Percentiles rank a stretch among this genome's conserved stretches.
Evolutionary conservation across 2,329 filamentous ascomycete species (phyloP).

Genomic region (Fusarium nanum): DNA sequence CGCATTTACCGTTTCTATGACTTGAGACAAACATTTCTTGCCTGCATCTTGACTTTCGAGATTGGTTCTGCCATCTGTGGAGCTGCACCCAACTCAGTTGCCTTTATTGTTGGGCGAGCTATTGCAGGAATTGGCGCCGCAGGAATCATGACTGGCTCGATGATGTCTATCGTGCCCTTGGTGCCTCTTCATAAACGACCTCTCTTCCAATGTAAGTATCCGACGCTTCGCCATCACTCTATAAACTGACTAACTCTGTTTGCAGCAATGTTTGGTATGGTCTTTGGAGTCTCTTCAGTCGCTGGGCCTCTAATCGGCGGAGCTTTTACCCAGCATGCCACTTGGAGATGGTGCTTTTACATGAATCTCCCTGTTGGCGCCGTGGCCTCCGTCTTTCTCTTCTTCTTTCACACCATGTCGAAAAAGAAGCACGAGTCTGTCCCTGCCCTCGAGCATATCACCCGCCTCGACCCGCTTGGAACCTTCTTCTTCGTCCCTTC

Average conservation of each 20-base stretch:
- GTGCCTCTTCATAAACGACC: slow-evolving; percentile 70
- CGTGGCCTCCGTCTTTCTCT: slow-evolving; percentile 61
- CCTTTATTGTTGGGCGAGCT: slow-evolving; percentile 68
- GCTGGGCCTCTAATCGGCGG: slow-evolving; percentile 66
- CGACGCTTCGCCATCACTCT: not conserved
- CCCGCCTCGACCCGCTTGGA: slow-evolving; percentile 68
- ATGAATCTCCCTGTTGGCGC: slow-evolving; percentile 68
- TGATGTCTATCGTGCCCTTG: slow-evolving; percentile 68
- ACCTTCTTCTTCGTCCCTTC: slow-evolving; percentile 70
- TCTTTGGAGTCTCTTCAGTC: slow-evolving; percentile 67
- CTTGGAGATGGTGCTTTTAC: slow-evolving; percentile 70
- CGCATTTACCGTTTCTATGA: slow-evolving; percentile 66
- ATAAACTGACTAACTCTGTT: slow-evolving; percentile 21
- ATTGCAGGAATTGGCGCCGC: slow-evolving; percentile 67
- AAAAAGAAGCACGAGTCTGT: slow-evolving; percentile 47
- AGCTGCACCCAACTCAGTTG: slow-evolving; percentile 63
- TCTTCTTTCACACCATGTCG: slow-evolving; percentile 61
- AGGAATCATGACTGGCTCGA: slow-evolving; percentile 68
- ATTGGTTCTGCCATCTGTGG: slow-evolving; percentile 66
- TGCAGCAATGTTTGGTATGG: slow-evolving; percentile 62
- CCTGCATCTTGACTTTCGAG: slow-evolving; percentile 64
- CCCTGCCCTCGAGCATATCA: slow-evolving; percentile 57
- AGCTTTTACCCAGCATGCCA: slow-evolving; percentile 60
- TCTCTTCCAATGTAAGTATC: slow-evolving; percentile 62
- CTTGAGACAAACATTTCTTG: slow-evolving; percentile 61